A percentile compares a stretch with the other conserved stretches of the same genome.
These are phyloP conservation scores for Phialophora macrospora DNA, from an alignment of 2,329 filamentous ascomycete genomes.

Conservation along the genomic window DNA sequence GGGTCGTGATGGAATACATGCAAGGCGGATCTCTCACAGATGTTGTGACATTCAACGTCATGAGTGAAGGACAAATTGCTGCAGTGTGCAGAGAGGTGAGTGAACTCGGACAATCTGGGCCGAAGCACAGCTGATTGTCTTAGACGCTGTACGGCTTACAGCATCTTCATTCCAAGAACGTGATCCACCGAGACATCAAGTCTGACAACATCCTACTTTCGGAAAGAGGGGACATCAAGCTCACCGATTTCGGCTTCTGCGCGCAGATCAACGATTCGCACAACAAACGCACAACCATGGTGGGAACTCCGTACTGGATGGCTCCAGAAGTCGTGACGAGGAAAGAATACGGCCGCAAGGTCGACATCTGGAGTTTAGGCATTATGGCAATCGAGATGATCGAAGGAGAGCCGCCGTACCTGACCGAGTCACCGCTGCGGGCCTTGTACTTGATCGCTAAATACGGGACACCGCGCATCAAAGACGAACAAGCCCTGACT, in stretches of 20 bases:
- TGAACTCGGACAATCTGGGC: slow-evolving; percentile 19
- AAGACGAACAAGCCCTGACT: slow-evolving; percentile 94
- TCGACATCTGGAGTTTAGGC: slow-evolving; percentile 97
- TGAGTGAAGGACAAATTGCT: slow-evolving; percentile 97
- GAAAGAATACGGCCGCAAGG: slow-evolving; percentile 97
- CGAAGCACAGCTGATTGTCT: slow-evolving; percentile 33
- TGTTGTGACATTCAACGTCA: slow-evolving; percentile 98
- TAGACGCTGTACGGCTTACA: slow-evolving; percentile 85
- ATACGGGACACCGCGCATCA: slow-evolving; percentile 92
- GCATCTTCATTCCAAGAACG: slow-evolving; percentile 94
- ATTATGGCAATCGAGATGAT: slow-evolving; percentile 99
- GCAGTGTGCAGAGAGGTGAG: slow-evolving; percentile 84
- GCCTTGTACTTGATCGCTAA: slow-evolving; percentile 96
- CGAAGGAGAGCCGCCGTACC: slow-evolving; percentile 94
- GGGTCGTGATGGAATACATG: slow-evolving; percentile 99
- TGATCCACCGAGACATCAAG: slow-evolving; percentile 98
- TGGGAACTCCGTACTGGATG: slow-evolving; percentile 99
- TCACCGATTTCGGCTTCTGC: slow-evolving; percentile 98
- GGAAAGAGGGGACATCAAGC: slow-evolving; percentile 93
- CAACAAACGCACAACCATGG: slow-evolving; percentile 98
- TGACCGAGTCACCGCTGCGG: slow-evolving; percentile 90
- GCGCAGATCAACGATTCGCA: slow-evolving; percentile 97
- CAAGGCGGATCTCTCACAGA: slow-evolving; percentile 96
- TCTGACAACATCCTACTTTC: slow-evolving; percentile 97
- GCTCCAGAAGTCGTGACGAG: slow-evolving; percentile 95